Percentiles rank a stretch among this genome's conserved stretches.
phyloP scores from a whole-genome alignment of 805 yeast genomes.

The Barnettozyma wickerhamii region DNA sequence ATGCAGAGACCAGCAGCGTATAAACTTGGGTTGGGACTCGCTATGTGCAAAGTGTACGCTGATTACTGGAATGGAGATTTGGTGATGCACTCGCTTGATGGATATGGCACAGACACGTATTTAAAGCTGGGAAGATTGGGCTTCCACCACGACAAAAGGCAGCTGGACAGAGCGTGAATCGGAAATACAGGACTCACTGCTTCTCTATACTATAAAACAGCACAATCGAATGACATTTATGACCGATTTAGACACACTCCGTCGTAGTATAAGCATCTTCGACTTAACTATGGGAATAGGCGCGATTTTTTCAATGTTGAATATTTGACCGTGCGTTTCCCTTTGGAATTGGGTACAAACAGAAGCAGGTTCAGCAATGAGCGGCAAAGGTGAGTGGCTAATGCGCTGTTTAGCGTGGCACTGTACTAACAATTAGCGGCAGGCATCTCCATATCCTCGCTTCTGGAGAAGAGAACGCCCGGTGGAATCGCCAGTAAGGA shows the following conservation, averaged over 20 bases:
- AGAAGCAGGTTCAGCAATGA: not conserved
- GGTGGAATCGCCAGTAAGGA: not conserved
- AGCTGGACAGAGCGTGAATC: constrained; percentile 62
- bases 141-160: constrained; percentile 55
- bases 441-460: not conserved
- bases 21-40: constrained; percentile 83
- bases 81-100: constrained; percentile 77
- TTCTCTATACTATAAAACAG: too few species aligned
- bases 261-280: too few species aligned
- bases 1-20: constrained; percentile 69
- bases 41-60: constrained; percentile 88
- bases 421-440: not conserved
- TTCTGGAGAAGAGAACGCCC: not conserved
- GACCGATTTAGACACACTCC: too few species aligned
- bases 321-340: too few species aligned
- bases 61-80: constrained; percentile 96
- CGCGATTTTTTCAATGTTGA: too few species aligned
- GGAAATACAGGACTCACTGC: not conserved
- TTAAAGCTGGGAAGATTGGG: constrained; percentile 78
- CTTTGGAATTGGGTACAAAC: not conserved
- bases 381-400: not conserved
- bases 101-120: constrained; percentile 88
- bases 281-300: too few species aligned
- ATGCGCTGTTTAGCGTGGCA: too few species aligned
- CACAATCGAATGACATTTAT: too few species aligned